Conservation (phyloP, 352 stramenopile species). For the Globisporangium takayamanum region DNA sequence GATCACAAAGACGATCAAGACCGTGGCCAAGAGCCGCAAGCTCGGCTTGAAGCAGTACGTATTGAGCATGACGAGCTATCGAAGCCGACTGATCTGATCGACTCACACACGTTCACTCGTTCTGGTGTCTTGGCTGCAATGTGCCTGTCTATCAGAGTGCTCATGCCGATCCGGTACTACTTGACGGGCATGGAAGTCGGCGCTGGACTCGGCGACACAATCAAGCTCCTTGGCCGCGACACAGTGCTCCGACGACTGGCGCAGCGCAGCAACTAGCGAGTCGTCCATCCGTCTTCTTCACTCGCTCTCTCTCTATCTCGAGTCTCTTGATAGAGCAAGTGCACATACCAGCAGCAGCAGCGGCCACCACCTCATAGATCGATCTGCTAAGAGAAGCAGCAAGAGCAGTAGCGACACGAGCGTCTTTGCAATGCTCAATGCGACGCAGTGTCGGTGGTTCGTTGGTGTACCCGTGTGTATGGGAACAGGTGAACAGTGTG, state of each 20-base stretch:
- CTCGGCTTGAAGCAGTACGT: conserved; percentile 77
- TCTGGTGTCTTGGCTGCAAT: not conserved
- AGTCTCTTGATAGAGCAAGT: too few relatives aligned
- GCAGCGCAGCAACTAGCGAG: conserved; percentile 2
- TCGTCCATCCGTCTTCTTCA: not conserved
- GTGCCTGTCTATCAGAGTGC: conserved; percentile 30
- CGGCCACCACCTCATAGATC: too few relatives aligned
- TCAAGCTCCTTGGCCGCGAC: conserved; percentile 64
- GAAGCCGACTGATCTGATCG: not conserved
- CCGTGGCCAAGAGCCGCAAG: conserved; percentile 65
- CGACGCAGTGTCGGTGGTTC: too few relatives aligned
- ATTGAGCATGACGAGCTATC: not conserved
- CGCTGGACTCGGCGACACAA: conserved; percentile 74
- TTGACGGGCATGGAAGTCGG: conserved; percentile 83
- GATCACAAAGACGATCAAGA: conserved; percentile 77
- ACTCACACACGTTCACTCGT: not conserved
- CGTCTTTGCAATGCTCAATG: too few relatives aligned
- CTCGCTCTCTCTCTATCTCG: too few relatives aligned
- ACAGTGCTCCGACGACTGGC: conserved; percentile 46
- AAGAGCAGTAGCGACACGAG: too few relatives aligned
- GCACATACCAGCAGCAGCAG: too few relatives aligned
- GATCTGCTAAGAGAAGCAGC: too few relatives aligned
- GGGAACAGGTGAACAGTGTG: too few relatives aligned
- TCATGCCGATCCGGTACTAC: conserved; percentile 88
- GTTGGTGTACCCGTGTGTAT: too few relatives aligned